phyloP scores from a whole-genome alignment of 116 monocot genomes.

The Papilionanthe hybrid region DNA sequence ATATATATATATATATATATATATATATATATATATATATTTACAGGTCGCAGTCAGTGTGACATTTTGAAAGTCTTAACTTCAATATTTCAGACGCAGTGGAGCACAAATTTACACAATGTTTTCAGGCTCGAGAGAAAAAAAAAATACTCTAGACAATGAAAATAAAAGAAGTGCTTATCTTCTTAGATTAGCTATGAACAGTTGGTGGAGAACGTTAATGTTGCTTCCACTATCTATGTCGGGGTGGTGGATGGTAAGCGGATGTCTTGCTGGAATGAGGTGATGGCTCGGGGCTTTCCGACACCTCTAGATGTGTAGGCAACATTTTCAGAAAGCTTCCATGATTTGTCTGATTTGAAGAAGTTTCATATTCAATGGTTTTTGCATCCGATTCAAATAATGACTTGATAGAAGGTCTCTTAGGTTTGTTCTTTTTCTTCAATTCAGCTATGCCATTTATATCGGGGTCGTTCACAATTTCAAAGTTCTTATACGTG shows the following conservation, averaged over 20 bases:
- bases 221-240: slow-evolving; percentile 28
- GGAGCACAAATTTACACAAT: slow-evolving; percentile 16
- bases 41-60: background rate
- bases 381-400: slow-evolving; percentile 28
- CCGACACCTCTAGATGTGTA: slow-evolving; percentile 60
- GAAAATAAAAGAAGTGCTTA: background rate
- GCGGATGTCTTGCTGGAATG: slow-evolving; percentile 53
- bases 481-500: slow-evolving; percentile 77
- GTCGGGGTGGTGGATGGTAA: slow-evolving; percentile 36
- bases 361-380: slow-evolving; percentile 21
- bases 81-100: background rate
- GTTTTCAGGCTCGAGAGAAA: background rate
- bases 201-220: slow-evolving; percentile 11
- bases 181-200: slow-evolving; percentile 26
- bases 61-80: background rate
- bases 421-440: slow-evolving; percentile 91
- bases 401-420: slow-evolving; percentile 89
- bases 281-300: slow-evolving; percentile 66
- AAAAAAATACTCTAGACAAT: background rate
- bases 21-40: no score
- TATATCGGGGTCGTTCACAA: slow-evolving; percentile 49
- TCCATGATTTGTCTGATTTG: slow-evolving; percentile 55
- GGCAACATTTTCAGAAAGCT: slow-evolving; percentile 85
- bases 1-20: no score
- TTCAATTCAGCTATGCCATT: slow-evolving; percentile 77